Evolutionary conservation across 805 yeast species (phyloP), one percentile per base, ranked within the genome.

Genomic region (Starmerella davenportii): DNA sequence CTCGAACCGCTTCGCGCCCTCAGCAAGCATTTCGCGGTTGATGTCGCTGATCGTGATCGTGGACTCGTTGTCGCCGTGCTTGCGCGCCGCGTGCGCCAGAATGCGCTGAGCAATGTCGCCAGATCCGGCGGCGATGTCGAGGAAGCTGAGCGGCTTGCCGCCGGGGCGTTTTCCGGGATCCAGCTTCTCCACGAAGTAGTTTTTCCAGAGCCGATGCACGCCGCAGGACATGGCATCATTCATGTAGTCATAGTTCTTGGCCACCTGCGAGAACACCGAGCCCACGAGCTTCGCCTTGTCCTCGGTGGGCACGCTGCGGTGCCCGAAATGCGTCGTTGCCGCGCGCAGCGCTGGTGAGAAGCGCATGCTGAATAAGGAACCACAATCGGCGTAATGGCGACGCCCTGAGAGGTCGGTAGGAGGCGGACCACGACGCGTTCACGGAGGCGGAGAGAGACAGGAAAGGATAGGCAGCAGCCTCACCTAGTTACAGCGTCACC

Each of bases 111-210:
- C 98, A 59, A 90, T 87, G 55, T 90, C 98, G 35, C 98, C 98
- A 9, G 96, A 82, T 19, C 98, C 98, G 43, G 98, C 98, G 21
- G 98, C 98, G 41, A 90, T 96, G 59, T 90, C 98, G 46, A 90
- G 67, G 53, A 90, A 87, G 42, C 75, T 72, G 51, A 90, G 64
- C 3, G 95, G 94, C 47, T 76, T 70, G 13, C 73, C 70, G 34
- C 87, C 92, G 4, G 93, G 87, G 54, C 96, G 70, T 64, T 73
- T 74, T 25, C 98, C 98, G 33, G 95, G 93, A 55, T 90, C 95
- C 40, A 90, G 64, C 48, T 80, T 73, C 50, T 74, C 68, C 51
- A 90, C 84, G 56, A 90, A 78, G 54, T 85, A 93, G 53, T 71
- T 73, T 56, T 90, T 90, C 98, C 98, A 90, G 34, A 87, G 63